These are phyloP conservation scores for Waltergamsia citrina DNA, from an alignment of 2,329 filamentous ascomycete species.

Conservation along the genomic window DNA sequence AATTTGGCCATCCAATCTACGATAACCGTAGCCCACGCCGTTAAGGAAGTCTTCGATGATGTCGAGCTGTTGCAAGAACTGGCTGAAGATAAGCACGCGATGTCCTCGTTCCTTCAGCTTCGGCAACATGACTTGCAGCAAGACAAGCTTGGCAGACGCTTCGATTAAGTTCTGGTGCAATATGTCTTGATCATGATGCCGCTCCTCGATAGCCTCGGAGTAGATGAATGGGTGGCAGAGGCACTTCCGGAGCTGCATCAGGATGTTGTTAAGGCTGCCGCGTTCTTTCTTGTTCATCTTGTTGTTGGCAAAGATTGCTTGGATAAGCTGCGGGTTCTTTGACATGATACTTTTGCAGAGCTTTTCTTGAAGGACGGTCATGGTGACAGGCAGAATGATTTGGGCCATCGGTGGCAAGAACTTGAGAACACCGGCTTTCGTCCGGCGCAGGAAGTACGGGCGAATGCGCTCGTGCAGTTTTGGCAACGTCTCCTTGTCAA, in stretches of 20 bases:
- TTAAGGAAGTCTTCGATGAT: conserved; percentile 87
- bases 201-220: conserved; percentile 82
- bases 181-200: conserved; percentile 47
- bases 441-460: conserved; percentile 61
- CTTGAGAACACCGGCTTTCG: conserved; percentile 82
- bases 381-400: conserved; percentile 91
- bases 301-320: conserved; percentile 67
- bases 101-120: conserved; percentile 80
- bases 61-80: conserved; percentile 82
- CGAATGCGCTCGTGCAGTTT: conserved; percentile 78
- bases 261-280: conserved; percentile 81
- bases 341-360: conserved; percentile 89
- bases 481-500: conserved; percentile 74
- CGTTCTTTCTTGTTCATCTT: conserved; percentile 62
- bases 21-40: conserved; percentile 62
- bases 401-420: conserved; percentile 91
- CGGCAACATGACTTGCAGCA: conserved; percentile 78
- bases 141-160: conserved; percentile 79
- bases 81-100: conserved; percentile 89
- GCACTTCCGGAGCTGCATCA: conserved; percentile 91
- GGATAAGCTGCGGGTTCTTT: conserved; percentile 83
- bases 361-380: conserved; percentile 89
- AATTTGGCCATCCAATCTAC: conserved; percentile 79
- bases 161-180: conserved; percentile 79
- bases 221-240: conserved; percentile 96